These are phyloP conservation scores for Hirsutella minnesotensis DNA, from an alignment of 2,329 filamentous ascomycete species.

Conservation along the genomic window DNA sequence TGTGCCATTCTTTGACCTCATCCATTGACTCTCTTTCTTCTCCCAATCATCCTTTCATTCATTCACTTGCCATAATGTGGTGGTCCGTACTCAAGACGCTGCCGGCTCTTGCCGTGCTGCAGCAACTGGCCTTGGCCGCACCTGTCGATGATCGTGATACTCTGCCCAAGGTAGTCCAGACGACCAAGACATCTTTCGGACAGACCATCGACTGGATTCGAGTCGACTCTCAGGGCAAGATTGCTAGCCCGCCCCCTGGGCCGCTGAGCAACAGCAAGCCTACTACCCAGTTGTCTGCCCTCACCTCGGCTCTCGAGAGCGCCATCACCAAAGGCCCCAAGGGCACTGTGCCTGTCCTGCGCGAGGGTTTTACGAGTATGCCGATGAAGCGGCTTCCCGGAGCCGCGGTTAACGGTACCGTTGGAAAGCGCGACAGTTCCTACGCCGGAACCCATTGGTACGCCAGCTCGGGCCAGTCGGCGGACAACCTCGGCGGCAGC, in stretches of 20 bases:
- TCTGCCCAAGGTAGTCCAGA: slow-evolving; percentile 6
- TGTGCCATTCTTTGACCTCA: neutral
- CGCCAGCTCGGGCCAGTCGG: slow-evolving; percentile 5
- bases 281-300: neutral
- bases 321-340: slow-evolving; percentile 4
- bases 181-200: slow-evolving; percentile 4
- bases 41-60: neutral
- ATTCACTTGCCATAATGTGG: neutral
- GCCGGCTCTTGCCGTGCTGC: neutral
- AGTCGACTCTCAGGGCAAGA: slow-evolving; percentile 6
- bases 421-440: neutral
- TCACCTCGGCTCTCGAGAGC: neutral
- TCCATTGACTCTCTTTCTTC: neutral
- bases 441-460: slow-evolving; percentile 10
- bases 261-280: neutral
- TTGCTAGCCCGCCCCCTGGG: slow-evolving; percentile 5
- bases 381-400: slow-evolving; percentile 7
- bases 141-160: neutral
- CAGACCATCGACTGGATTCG: slow-evolving; percentile 10
- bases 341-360: slow-evolving; percentile 10
- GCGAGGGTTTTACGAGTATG: slow-evolving; percentile 2
- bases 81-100: neutral
- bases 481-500: slow-evolving; percentile 7
- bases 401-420: neutral
- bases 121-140: neutral